Evolutionary conservation across 805 yeast genomes (phyloP), one percentile per base, ranked within the genome.

Genomic region (Kluyveromyces starmeri): DNA sequence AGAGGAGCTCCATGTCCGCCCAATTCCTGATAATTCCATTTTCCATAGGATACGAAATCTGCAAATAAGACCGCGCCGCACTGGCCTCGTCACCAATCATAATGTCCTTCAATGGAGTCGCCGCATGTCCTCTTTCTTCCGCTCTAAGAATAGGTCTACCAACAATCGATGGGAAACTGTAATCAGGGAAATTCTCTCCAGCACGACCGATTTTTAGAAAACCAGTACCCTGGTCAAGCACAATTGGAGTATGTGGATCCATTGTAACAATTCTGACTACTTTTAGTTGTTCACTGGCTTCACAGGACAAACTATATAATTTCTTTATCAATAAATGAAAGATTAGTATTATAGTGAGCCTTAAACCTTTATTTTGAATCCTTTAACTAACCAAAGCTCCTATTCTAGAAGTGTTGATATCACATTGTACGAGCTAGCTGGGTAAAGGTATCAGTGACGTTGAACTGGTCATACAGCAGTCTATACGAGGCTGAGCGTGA

Each of bases 161-260:
- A 13, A 92, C 97, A 46, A 92, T 84, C 15, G 96, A 86, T 10
- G 97, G 98, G 62, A 88, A 92, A 11, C 96, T 88, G 64, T 78
- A 78, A 60, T 92, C 97, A 19, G 98, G 98, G 70, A 88, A 88
- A 64, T 92, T 92, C 47, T 86, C 82, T 20, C 97, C 96, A 23
- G 94, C 96, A 53, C 95, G 75, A 40, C 98, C 98, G 47, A 89
- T 84, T 59, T 88, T 89, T 36, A 89, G 96, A 58, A 92, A 92
- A 38, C 98, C 98, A 32, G 98, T 92, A 66, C 98, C 98, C 67
- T 92, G 97, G 66, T 92, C 98, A 48, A 92, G 83, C 49, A 92
- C 98, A 51, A 39, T 20, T 20, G 33, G 33, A 20, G 14, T 30
- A 20, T 30, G 33, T 30, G 33, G 33, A 13, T 30, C 33, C 33